Percentiles rank a stretch among this genome's conserved stretches.
phyloP scores from a whole-genome alignment of 495 filamentous ascomycete species.

The Penicillium robsamsonii region DNA sequence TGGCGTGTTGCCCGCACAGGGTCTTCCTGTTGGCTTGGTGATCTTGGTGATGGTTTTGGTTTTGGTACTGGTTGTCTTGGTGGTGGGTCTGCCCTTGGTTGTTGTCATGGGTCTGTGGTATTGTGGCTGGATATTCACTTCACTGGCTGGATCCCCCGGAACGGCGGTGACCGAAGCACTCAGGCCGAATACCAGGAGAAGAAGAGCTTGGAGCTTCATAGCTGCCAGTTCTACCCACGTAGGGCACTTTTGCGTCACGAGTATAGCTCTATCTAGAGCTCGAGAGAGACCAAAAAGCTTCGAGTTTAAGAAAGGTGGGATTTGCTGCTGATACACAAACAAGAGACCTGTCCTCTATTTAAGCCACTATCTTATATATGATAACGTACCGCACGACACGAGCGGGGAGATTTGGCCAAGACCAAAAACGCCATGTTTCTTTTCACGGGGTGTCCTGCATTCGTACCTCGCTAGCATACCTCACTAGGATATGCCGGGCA shows the following conservation, averaged over 20 bases:
- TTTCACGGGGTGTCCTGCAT: conserved; percentile 7
- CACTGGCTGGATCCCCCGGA: not conserved
- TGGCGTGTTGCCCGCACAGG: conserved; percentile 40
- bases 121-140: not conserved
- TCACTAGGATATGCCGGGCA: conserved; percentile 10
- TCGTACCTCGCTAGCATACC: not conserved
- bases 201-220: conserved; percentile 2
- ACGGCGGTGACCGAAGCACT: not conserved
- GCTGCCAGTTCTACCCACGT: not conserved
- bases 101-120: not conserved
- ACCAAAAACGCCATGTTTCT: not conserved
- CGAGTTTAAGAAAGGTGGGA: not conserved
- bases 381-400: not conserved
- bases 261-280: not conserved
- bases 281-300: not conserved
- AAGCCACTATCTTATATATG: not conserved
- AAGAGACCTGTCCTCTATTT: conserved; percentile 1
- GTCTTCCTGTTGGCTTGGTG: conserved; percentile 8
- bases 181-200: conserved; percentile 1
- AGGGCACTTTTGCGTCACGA: not conserved
- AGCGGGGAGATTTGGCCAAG: not conserved
- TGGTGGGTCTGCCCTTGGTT: not conserved
- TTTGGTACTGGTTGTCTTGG: conserved; percentile 1
- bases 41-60: conserved; percentile 1
- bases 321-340: not conserved